phyloP scores from a whole-genome alignment of 2,329 filamentous ascomycete genomes.

The Nemania sp. region DNA sequence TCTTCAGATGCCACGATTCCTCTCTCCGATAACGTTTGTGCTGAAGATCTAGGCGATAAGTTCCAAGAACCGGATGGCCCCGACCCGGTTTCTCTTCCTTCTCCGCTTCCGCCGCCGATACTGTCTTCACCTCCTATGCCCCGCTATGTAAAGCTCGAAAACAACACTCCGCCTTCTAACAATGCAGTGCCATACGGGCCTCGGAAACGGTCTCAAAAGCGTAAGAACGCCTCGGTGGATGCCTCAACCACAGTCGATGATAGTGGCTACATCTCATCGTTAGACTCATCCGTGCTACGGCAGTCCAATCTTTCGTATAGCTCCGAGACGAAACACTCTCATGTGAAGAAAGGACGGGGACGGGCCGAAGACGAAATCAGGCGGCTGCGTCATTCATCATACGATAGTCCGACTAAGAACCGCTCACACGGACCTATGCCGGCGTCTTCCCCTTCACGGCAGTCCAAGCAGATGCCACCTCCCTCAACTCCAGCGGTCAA shows the following conservation, averaged over 20 bases:
- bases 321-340: conserved; percentile 83
- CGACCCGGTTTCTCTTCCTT: conserved; percentile 69
- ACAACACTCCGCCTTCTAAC: conserved; percentile 81
- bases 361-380: conserved; percentile 96
- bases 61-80: conserved; percentile 54
- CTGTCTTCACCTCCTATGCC: conserved; percentile 91
- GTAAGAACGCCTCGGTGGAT: conserved; percentile 82
- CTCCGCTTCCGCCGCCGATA: conserved; percentile 77
- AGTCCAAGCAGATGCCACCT: conserved; percentile 70
- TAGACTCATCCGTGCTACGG: conserved; percentile 89
- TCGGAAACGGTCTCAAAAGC: conserved; percentile 75
- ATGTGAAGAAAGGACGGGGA: conserved; percentile 87
- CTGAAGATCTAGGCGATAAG: conserved; percentile 64
- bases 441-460: conserved; percentile 74
- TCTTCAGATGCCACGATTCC: conserved; percentile 84
- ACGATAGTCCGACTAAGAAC: conserved; percentile 86
- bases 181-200: conserved; percentile 75
- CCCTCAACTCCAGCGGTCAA: conserved; percentile 85
- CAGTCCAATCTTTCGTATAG: conserved; percentile 74
- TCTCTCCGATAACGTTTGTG: conserved; percentile 72
- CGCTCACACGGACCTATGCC: conserved; percentile 66
- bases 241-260: conserved; percentile 63
- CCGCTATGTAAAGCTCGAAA: conserved; percentile 67
- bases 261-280: conserved; percentile 95
- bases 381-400: conserved; percentile 89